Evolutionary conservation across 768 basidiomycete genomes (phyloP).

Genomic region (Lentinula boryana): DNA sequence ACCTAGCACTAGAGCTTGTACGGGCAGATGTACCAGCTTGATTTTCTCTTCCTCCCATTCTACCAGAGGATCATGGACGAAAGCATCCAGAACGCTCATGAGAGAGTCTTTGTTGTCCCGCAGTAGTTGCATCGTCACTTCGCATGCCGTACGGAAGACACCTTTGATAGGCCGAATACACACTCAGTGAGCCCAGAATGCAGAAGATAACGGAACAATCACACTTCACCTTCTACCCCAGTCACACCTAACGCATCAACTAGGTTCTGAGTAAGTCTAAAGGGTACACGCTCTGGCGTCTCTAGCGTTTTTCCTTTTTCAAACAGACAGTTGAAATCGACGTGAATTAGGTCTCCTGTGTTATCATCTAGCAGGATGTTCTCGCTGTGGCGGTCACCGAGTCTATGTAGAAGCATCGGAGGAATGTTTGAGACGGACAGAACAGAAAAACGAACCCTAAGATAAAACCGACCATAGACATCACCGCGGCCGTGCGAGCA

Average conservation of each 20-base stretch:
- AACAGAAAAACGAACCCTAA: constrained; percentile 61
- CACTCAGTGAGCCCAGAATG: not conserved
- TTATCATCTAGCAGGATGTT: constrained; percentile 90
- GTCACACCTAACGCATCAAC: constrained; percentile 91
- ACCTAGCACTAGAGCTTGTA: constrained; percentile 33
- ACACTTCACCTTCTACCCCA: constrained; percentile 74
- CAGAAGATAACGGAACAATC: not conserved
- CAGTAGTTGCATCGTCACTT: constrained; percentile 82
- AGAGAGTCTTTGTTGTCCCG: constrained; percentile 88
- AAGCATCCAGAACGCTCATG: constrained; percentile 94
- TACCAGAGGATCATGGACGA: constrained; percentile 93
- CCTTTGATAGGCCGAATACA: constrained; percentile 34
- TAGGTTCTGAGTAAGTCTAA: constrained; percentile 90
- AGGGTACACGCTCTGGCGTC: constrained; percentile 88
- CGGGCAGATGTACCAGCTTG: constrained; percentile 38
- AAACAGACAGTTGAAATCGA: constrained; percentile 97
- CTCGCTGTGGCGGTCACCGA: constrained; percentile 96
- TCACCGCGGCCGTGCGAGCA: constrained; percentile 87
- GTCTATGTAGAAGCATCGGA: constrained; percentile 33
- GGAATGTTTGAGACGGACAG: not conserved
- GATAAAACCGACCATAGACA: constrained; percentile 98
- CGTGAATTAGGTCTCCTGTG: constrained; percentile 89
- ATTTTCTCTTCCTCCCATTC: constrained; percentile 90
- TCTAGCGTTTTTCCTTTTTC: constrained; percentile 91
- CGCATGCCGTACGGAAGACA: constrained; percentile 85